Evolutionary conservation across 75 land plant genomes (phyloP), one percentile per base, ranked within the genome.

Genomic region (Cupressus sempervirens): DNA sequence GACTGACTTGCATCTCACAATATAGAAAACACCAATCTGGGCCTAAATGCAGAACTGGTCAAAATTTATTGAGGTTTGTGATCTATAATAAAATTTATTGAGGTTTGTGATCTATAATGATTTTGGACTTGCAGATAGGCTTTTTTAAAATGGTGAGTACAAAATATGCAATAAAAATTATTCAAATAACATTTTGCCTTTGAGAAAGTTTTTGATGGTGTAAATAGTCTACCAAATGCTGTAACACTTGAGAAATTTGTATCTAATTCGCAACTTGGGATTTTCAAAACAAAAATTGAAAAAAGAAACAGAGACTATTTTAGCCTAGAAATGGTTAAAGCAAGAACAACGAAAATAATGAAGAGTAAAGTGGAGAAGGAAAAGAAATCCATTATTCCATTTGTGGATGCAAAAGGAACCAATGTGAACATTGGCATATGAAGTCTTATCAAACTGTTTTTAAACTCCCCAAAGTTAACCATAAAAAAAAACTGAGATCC

Each of bases 321-420:
- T 34, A 74, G 76, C 41, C 58, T 54, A 54, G 20, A 54, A 54
- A 54, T 54, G 20, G 20, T 54, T 16, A 54, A 3, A 16, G 58
- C 58, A 2, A 54, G 20, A 54, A 14, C 16, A 54, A 54, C 58
- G 16, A 54, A 48, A 67, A 67, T 1, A 23, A 67, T 8, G 6
- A 8, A 29, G 4, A 32, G 30, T 6, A 26, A 67, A 67, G 7
- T 7, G 4, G 7, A 30, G 30, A 29, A 46, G 48, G 15, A 50
- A 13, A 12, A 48, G 32, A 52, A 8, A 52, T 82, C 96, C 98
- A 84, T 90, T 94, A 68, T 92, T 94, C 98, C 96, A 95, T 82
- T 95, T 62, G 95, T 95, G 87, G 95, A 93, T n/a, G 86, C 93
- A 87, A 93, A n/a, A 96, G 4, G 98, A 96, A 7, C 98, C 98